These are phyloP conservation scores for Curvularia sp. DNA, from an alignment of 2,329 filamentous ascomycete genomes.

Conservation along the genomic window DNA sequence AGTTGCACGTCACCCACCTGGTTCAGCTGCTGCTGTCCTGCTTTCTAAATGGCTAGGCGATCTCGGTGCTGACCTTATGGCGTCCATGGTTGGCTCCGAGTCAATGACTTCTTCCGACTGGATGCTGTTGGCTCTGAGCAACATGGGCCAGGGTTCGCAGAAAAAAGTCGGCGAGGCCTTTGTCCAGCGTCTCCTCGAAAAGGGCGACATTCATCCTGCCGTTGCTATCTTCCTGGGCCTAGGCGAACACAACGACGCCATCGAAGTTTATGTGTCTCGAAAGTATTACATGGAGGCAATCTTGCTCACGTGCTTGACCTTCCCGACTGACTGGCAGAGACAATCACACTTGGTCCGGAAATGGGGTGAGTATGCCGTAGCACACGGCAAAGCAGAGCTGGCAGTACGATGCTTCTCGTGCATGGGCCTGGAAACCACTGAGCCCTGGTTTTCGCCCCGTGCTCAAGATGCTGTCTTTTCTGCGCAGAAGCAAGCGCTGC, in stretches of 20 bases:
- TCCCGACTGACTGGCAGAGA: conserved; percentile 87
- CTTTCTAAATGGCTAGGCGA: conserved; percentile 94
- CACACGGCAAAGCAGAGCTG: conserved; percentile 84
- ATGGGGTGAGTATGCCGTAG: conserved; percentile 93
- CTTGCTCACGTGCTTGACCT: conserved; percentile 82
- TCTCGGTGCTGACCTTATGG: conserved; percentile 80
- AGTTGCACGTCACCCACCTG: conserved; percentile 73
- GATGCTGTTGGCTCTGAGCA: conserved; percentile 93
- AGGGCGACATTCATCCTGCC: conserved; percentile 88
- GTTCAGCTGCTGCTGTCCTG: conserved; percentile 80
- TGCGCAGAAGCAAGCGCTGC: conserved; percentile 61
- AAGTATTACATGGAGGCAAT: conserved; percentile 92
- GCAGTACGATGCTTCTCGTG: conserved; percentile 94
- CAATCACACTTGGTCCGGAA: conserved; percentile 87
- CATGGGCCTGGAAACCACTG: conserved; percentile 81
- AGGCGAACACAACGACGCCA: conserved; percentile 90
- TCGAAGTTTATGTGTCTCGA: conserved; percentile 94
- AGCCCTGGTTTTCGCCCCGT: conserved; percentile 87
- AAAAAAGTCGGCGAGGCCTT: conserved; percentile 91
- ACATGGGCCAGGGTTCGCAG: conserved; percentile 78
- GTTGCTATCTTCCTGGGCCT: conserved; percentile 92
- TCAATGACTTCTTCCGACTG: conserved; percentile 94
- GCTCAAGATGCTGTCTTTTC: conserved; percentile 68
- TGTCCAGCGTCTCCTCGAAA: conserved; percentile 86
- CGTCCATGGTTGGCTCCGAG: conserved; percentile 74